Percentiles rank a stretch among this genome's conserved stretches.
These are phyloP conservation scores for Solanum chiquidenum DNA, from an alignment of 257 asterid species.

Conservation along the genomic window DNA sequence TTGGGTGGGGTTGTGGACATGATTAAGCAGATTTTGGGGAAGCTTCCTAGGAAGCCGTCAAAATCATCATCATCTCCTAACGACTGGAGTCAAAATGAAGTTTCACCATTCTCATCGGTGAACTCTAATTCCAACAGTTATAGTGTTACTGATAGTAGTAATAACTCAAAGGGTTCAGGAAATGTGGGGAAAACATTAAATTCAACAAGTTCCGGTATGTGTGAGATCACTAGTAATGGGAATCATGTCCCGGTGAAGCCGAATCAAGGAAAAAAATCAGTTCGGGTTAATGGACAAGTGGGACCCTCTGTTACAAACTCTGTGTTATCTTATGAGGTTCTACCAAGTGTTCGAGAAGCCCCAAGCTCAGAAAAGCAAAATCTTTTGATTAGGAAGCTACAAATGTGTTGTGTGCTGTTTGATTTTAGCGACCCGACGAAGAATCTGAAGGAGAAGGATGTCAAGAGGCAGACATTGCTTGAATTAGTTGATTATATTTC, in stretches of 20 bases:
- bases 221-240: conserved; percentile 24
- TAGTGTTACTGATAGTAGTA: background rate
- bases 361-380: conserved; percentile 33
- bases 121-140: conserved; percentile 1
- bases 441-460: conserved; percentile 39
- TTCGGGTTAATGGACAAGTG: background rate
- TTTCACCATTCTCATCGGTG: background rate
- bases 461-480: conserved; percentile 38
- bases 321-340: conserved; percentile 18
- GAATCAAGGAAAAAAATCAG: conserved; percentile 7
- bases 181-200: background rate
- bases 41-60: conserved; percentile 15
- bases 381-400: conserved; percentile 39
- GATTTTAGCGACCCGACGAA: conserved; percentile 37
- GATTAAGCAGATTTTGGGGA: conserved; percentile 15
- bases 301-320: conserved; percentile 15
- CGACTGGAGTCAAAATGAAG: background rate
- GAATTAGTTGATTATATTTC: conserved; percentile 46
- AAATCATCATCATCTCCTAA: background rate
- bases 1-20: background rate
- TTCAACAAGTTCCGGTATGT: conserved; percentile 2
- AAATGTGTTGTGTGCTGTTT: conserved; percentile 35
- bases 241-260: background rate
- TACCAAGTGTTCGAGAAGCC: conserved; percentile 36
- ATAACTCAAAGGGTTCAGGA: background rate